Evolutionary conservation across 2,329 filamentous ascomycete genomes (phyloP).

Genomic region (Akanthomyces dipterigenus): DNA sequence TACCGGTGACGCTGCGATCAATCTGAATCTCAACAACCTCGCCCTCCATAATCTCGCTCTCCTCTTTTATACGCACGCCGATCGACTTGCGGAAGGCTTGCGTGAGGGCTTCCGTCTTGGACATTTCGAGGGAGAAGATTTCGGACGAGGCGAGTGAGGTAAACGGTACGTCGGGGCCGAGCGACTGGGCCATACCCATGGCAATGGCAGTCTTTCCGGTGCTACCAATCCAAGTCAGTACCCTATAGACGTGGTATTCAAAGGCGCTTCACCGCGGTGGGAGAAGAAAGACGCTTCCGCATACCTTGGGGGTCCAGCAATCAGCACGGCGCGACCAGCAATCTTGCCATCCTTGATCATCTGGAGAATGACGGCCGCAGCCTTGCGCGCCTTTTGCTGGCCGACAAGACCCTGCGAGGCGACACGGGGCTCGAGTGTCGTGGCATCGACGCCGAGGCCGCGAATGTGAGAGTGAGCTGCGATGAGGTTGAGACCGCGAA

Average conservation of each 20-base stretch:
- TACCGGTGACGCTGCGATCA: slow-evolving; percentile 90
- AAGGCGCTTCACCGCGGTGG: no score
- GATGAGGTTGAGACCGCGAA: slow-evolving; percentile 93
- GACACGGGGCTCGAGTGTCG: slow-evolving; percentile 78
- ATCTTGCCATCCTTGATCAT: slow-evolving; percentile 99
- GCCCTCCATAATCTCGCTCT: slow-evolving; percentile 98
- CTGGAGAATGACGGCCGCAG: slow-evolving; percentile 89
- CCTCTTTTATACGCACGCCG: slow-evolving; percentile 95
- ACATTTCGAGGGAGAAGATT: slow-evolving; percentile 99
- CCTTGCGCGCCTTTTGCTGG: slow-evolving; percentile 93
- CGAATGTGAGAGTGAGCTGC: slow-evolving; percentile 97
- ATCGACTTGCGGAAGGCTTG: slow-evolving; percentile 99
- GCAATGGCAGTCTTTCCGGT: slow-evolving; percentile 98
- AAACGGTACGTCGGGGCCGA: slow-evolving; percentile 91
- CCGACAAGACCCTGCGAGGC: slow-evolving; percentile 91
- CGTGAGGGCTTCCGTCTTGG: slow-evolving; percentile 94
- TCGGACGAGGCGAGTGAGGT: slow-evolving; percentile 93
- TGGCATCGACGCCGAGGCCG: slow-evolving; percentile 85
- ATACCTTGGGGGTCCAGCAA: slow-evolving; percentile 84
- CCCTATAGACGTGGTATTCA: not conserved
- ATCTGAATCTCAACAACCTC: slow-evolving; percentile 99
- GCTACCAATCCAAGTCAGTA: slow-evolving; percentile 36
- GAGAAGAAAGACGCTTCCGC: not conserved
- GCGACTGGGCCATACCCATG: slow-evolving; percentile 96
- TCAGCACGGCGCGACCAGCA: slow-evolving; percentile 86